Base-by-base conservation (phyloP, 169 alveolate species). In the Cryptosporidium xiaoi region DNA sequence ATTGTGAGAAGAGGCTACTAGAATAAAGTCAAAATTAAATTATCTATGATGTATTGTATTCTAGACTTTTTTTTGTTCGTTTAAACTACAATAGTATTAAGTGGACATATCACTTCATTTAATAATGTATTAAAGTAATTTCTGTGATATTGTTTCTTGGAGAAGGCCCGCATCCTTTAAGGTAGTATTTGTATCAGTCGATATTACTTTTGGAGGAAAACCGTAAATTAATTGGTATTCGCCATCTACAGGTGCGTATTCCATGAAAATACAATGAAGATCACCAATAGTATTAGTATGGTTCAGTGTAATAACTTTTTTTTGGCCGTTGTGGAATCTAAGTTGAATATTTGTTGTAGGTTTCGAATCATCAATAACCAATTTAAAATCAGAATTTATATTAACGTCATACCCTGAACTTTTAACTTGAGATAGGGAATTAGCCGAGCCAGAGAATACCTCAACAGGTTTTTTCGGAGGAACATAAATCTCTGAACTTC, bases 241-340 rank as follows among this genome's bases (percentile, higher is more conserved):
- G 2, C 97, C 96, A 55, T 92, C 94, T 44, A 94, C 95, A 12
- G 97, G 97, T 1, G 97, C 97, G 12, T 94, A 93, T 46, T 82
- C 91, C 93, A 84, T 91, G 10, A 94, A 84, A 51, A 91, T 91
- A 58, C 83, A 91, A 82, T 90, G 94, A 48, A 95, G 44, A 62
- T 91, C 95, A 12, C 90, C 91, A 8, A 95, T 92, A 29, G 94
- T 91, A 65, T 92, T 82, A 29, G 31, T 68, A 1, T 89, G 55
- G 64, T 94, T 93, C 46, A 95, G 82, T 48, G 91, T 84, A 40
- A 93, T 85, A 4, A 90, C 90, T 16, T 90, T 90, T n/a, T 92
- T 90, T 62, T 94, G 94, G 15, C 97, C 97, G 68, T 95, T 94
- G 65, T 94, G 97, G 46, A 95, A 93, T 69, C 97, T 93, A 16